Evolutionary conservation across 345 rosid genomes (phyloP), one percentile per base, ranked within the genome.

Genomic region (Gossypium bickii): DNA sequence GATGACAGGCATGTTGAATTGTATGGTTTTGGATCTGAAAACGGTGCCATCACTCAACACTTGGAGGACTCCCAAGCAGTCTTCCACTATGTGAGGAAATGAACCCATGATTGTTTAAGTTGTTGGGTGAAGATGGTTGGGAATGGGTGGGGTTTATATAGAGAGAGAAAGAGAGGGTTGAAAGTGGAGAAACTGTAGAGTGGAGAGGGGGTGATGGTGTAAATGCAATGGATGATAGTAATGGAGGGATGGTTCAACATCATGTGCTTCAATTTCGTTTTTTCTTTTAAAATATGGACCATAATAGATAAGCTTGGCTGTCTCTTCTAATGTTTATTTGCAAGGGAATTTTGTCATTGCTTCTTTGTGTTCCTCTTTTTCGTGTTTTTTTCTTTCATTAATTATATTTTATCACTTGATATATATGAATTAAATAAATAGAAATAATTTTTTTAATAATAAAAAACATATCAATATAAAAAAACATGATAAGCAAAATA

Each of bases 61-160:
- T 65, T 85, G 87, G 67, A 91, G 86, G 58, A 89, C 78, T 41
- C 93, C 92, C 82, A 85, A 79, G 90, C 88, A 88, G 24, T 89
- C 93, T 71, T 89, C 97, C 18, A 83, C 82, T 41, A 89, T 78
- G 47, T 82, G 87, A 83, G 88, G 86, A 58, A 85, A 57, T 7
- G 89, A 79, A 55, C 88, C 90, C 95, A 88, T 87, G 52, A 5
- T 56, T 55, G 38, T 18, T 6, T 10, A 11, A 60, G 18, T 56
- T 53, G n/a, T 71, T 71, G 29, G 15, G 74, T 38, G 72, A 69
- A 18, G 17, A 29, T 71, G 74, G 49, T 12, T 29, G 51, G 51
- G 4, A 38, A 34, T 29, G 48, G 48, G 74, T 38, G 18, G 34
- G 63, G 49, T 71, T 44, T 72, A 72, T 71, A 71, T 71, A 71